Evolutionary conservation across 2,329 filamentous ascomycete genomes (phyloP).

Genomic region (Penicillium oxalicum): DNA sequence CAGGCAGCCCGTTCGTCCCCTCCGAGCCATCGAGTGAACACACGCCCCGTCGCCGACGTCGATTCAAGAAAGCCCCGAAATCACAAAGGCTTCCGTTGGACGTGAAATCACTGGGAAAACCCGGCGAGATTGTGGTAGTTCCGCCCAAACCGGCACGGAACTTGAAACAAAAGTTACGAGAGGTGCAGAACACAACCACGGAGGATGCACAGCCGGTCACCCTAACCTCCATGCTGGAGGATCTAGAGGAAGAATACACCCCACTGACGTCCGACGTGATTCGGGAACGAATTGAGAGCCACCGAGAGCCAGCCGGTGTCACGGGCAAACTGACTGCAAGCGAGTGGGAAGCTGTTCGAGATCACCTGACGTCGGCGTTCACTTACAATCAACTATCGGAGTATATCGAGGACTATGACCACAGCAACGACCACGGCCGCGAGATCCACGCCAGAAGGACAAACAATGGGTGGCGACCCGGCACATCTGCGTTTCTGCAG

Average conservation of each 20-base stretch:
- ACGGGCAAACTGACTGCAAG: slow-evolving; percentile 20
- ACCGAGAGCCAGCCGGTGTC: slow-evolving; percentile 19
- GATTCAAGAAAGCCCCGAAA: neutral
- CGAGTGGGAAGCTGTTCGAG: slow-evolving; percentile 29
- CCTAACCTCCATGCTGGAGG: slow-evolving; percentile 23
- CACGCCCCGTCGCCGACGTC: neutral
- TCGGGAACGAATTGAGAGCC: slow-evolving; percentile 23
- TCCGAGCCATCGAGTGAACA: neutral
- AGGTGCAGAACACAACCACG: slow-evolving; percentile 6
- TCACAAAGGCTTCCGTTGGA: slow-evolving; percentile 21
- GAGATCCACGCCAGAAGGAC: neutral
- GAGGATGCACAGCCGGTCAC: slow-evolving; percentile 4
- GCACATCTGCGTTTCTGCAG: slow-evolving; percentile 27
- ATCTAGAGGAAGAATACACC: slow-evolving; percentile 19
- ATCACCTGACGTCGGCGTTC: slow-evolving; percentile 30
- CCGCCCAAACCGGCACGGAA: slow-evolving; percentile 17
- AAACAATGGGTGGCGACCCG: slow-evolving; percentile 26
- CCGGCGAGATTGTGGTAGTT: slow-evolving; percentile 34
- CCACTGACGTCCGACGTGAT: slow-evolving; percentile 12
- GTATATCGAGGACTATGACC: slow-evolving; percentile 20
- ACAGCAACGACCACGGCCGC: neutral
- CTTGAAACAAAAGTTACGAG: slow-evolving; percentile 3
- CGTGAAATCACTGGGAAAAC: slow-evolving; percentile 32
- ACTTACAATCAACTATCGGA: slow-evolving; percentile 28
- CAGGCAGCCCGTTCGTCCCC: neutral